Evolutionary conservation across 306 rosid genomes (phyloP), one percentile per base, ranked within the genome.

Genomic region (Fragaria ananassa): DNA sequence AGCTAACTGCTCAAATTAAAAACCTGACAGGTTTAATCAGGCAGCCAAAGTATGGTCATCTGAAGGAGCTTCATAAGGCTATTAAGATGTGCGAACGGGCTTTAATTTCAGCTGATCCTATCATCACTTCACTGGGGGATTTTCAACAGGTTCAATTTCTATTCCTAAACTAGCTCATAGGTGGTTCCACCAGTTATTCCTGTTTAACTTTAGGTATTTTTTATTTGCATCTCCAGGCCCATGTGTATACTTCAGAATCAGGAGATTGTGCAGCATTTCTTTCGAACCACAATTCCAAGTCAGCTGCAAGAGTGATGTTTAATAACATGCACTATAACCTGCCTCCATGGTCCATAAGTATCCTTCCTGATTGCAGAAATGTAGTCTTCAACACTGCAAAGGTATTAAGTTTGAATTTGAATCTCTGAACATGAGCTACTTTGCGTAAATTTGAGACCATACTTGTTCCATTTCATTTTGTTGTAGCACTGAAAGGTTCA

Each of bases 321-420:
- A 96, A 96, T 82, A 96, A 96, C 83, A 85, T 92, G 99, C 99
- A 96, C 87, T 93, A 92, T 71, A 92, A 81, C 85, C 78, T 96
- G 72, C 99, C 98, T 82, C 99, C 99, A 70, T 96, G 99, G 99
- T 96, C 99, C 70, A 77, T 92, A 87, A 93, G 99, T 79, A 83
- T 96, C 83, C 98, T 96, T 77, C 98, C 98, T 5, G 99, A 92
- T 84, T 96, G 99, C 78, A 82, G 96, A 86, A 96, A 96, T 61
- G 97, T 78, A 64, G 93, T 93, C 72, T 92, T 91, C 68, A 96
- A 96, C 69, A 96, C 99, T 19, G 99, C 99, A 15, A 96, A 96
- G 90, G 99, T 96, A 82, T 42, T 82, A 17, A 62, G 42, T 21
- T 46, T n/a, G 13, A 27, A 27, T 21, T 46, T n/a, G 13, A 27